Percentiles rank a stretch among this genome's conserved stretches.
Evolutionary conservation across 1,284 basidiomycete species (phyloP).

Genomic region (Leccinum angustisporum): DNA sequence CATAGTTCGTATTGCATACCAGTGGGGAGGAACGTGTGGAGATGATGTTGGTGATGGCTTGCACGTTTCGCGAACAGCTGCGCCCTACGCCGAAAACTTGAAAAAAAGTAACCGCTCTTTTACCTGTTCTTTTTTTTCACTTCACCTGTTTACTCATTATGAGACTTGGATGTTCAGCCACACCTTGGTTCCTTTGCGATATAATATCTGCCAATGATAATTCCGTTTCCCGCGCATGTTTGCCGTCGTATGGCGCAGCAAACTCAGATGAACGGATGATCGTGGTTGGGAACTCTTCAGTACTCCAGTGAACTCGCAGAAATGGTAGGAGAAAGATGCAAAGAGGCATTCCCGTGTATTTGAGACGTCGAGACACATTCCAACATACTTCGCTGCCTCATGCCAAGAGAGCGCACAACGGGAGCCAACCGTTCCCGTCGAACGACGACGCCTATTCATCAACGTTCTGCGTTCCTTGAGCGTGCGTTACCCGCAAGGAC

Average conservation of each 20-base stretch:
- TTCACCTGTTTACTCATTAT: background rate
- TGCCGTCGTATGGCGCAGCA: background rate
- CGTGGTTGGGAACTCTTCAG: background rate
- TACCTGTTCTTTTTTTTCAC: background rate
- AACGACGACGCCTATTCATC: background rate
- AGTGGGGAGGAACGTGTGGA: background rate
- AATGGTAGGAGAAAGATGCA: too few relatives aligned
- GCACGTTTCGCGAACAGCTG: background rate
- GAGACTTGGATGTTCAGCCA: background rate
- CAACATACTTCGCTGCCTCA: background rate
- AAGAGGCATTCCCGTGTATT: too few relatives aligned
- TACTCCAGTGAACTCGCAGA: background rate
- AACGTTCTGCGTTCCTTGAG: background rate
- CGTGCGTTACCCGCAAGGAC: background rate
- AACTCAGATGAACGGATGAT: background rate
- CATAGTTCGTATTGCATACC: background rate
- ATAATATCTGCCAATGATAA: background rate
- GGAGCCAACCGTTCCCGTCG: background rate
- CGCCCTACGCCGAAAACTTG: too few relatives aligned
- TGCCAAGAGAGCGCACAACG: background rate
- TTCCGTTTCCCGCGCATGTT: too few relatives aligned
- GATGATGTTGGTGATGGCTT: background rate
- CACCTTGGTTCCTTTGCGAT: background rate
- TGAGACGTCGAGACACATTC: background rate
- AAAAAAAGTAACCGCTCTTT: too few relatives aligned